Base-by-base conservation (phyloP, 345 rosid species). In the Eucalyptus polybractea region DNA sequence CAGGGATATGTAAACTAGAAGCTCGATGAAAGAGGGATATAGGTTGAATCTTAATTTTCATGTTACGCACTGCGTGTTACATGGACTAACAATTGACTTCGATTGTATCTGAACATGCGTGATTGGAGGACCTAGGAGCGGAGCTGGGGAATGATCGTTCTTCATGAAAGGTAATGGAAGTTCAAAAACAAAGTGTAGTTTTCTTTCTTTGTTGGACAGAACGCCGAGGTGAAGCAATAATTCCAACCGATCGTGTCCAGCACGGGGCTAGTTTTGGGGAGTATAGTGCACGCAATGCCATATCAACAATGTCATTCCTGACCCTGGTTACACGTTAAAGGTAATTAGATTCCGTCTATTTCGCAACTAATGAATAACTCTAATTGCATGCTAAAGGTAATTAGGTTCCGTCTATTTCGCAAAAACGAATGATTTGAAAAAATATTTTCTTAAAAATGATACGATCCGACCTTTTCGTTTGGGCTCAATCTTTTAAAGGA, bases 391-490 rank as follows among this genome's bases (percentile, higher is more conserved):
- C 8, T 5, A 2, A 19, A 72, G 14, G 14, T 8, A 10, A 33
- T 16, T 8, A 69, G 0, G 13, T 3, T 31, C 19, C 24, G 6
- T 33, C 11, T 69, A 7, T 69, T 69, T 69, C 4, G 24, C 3
- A 2, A 16, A 69, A 69, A 69, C 5, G 6, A 69, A 69, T 31
- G 2, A 17, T 69, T 5, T 33, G 11, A 6, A 69, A 5, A 16
- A 5, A 37, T 8, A 33, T 31, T 67, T 67, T 53, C 58, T 53
- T 53, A 53, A 1, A 9, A 56, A 1, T 72, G 2, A 72, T 19
- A 72, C 0, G 2, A 19, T 6, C 7, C 0, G 2, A 2, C 3
- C 45, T 17, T 21, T 21, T 24, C 2, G 2, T 37, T 19, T 37
- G 81, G 13, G 27, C 25, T 5, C 1, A 1, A 44, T 76, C 37